These are phyloP conservation scores for Solanum paucissectum DNA, from an alignment of 257 asterid genomes.

Conservation along the genomic window DNA sequence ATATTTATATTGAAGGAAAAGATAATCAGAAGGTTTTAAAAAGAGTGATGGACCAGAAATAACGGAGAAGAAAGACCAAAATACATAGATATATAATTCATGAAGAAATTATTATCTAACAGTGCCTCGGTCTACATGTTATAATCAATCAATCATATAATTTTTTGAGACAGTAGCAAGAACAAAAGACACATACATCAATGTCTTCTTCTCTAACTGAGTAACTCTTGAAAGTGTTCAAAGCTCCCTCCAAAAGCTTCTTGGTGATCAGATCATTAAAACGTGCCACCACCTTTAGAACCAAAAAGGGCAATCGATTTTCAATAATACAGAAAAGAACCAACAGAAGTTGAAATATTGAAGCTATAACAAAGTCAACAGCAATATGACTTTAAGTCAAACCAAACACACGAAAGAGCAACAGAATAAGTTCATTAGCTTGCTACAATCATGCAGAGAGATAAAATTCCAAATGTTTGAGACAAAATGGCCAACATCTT, in stretches of 20 bases:
- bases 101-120: neutral
- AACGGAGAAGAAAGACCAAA: neutral
- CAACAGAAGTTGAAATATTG: neutral
- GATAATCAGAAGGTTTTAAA: neutral
- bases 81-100: neutral
- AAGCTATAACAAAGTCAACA: neutral
- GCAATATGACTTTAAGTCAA: neutral
- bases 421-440: neutral
- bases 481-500: neutral
- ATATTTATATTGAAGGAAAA: neutral
- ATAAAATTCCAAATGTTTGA: neutral
- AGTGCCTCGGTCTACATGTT: neutral
- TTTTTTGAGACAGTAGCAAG: constrained; percentile 2
- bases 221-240: constrained; percentile 77
- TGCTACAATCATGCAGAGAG: neutral
- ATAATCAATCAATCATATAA: neutral
- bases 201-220: constrained; percentile 75
- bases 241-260: constrained; percentile 84
- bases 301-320: constrained; percentile 1
- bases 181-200: constrained; percentile 67
- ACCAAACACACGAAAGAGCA: neutral
- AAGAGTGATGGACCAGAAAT: neutral
- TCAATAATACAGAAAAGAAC: neutral
- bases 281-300: constrained; percentile 81
- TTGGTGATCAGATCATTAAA: constrained; percentile 88